Base-by-base conservation (phyloP, 2,329 filamentous ascomycete species). In the Bimuria novae-zelandiae region DNA sequence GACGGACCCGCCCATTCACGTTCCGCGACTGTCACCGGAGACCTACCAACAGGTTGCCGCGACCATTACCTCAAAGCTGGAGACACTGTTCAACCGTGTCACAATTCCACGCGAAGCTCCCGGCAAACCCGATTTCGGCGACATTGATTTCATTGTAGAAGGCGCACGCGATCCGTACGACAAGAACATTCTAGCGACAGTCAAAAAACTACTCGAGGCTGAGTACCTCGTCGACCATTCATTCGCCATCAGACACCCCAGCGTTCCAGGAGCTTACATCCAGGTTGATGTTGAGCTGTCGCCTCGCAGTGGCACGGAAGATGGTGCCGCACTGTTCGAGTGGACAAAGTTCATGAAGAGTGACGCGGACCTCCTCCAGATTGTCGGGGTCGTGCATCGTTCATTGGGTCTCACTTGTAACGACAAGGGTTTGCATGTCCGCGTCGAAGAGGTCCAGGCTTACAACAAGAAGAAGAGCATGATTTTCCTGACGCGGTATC, bases 301-400 rank as follows among this genome's bases (percentile, higher is more conserved):
- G 51, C 61, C 75, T 17, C 66, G 66, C 23, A 52, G 66, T 22
- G 65, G 48, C 14, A 68, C 65, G 2, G 46, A 62, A n/a, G 55
- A 63, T n/a, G 57, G 55, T 3, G 49, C 47, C 1, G 68, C 71
- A 1, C 57, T 73, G 0, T 48, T 79, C 82, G 56, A 76, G 25
- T 93, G 89, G 89, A 78, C 80, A 32, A 71, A 84, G 3, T 91
- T 92, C 73, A 84, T 84, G 59, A 79, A 87, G 33, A 82, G 84
- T 0, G 89, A 93, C 61, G 87, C 88, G n/a, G 89, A 93, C 61
- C 64, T 85, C 1, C 86, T 86, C 80, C 88, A 84, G 54, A 79
- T 86, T 7, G 67, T 93, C 0, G 87, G 89, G 4, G 78, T 81
- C 16, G 82, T 80, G 7, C 83, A 90, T 56, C 81, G 86, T 0